phyloP scores from a whole-genome alignment of 2,329 filamentous ascomycete species.

The Ophiostoma novo-ulmi region DNA sequence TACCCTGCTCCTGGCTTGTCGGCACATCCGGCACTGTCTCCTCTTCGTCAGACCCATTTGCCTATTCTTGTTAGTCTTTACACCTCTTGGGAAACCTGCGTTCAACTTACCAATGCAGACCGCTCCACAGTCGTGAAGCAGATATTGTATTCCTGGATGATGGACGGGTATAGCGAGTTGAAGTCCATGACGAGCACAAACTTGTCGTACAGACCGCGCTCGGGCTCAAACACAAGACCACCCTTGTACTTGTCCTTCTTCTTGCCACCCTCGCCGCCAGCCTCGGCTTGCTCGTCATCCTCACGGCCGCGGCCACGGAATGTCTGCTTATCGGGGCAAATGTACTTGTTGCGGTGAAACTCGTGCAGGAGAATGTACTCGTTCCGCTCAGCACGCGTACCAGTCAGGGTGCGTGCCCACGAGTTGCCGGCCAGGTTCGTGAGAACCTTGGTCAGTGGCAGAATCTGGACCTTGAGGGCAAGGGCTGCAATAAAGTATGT shows the following conservation, averaged over 20 bases:
- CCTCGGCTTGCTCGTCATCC: constrained; percentile 67
- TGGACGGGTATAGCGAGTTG: constrained; percentile 96
- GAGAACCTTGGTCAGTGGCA: constrained; percentile 88
- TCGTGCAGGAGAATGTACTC: constrained; percentile 98
- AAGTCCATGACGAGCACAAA: constrained; percentile 99
- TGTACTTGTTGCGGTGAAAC: constrained; percentile 94
- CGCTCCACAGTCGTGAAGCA: constrained; percentile 97
- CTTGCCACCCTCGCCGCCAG: constrained; percentile 51
- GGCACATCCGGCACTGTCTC: constrained; percentile 88
- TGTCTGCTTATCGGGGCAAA: constrained; percentile 89
- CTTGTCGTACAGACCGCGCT: constrained; percentile 96
- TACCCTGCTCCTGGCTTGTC: constrained; percentile 68
- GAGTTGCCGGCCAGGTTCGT: constrained; percentile 97
- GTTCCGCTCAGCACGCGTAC: constrained; percentile 93
- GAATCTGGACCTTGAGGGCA: constrained; percentile 81
- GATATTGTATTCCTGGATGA: constrained; percentile 99
- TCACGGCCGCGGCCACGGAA: constrained; percentile 68
- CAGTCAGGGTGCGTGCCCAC: constrained; percentile 92
- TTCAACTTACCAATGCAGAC: constrained; percentile 43
- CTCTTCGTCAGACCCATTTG: constrained; percentile 57
- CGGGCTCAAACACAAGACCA: constrained; percentile 94
- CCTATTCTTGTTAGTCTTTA: neutral
- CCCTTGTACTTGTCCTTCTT: constrained; percentile 99
- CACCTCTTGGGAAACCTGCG: too few species aligned
- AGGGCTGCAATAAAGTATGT: constrained; percentile 94